Evolutionary conservation across 495 filamentous ascomycete species (phyloP).

Genomic region (Penicillium pulvis): DNA sequence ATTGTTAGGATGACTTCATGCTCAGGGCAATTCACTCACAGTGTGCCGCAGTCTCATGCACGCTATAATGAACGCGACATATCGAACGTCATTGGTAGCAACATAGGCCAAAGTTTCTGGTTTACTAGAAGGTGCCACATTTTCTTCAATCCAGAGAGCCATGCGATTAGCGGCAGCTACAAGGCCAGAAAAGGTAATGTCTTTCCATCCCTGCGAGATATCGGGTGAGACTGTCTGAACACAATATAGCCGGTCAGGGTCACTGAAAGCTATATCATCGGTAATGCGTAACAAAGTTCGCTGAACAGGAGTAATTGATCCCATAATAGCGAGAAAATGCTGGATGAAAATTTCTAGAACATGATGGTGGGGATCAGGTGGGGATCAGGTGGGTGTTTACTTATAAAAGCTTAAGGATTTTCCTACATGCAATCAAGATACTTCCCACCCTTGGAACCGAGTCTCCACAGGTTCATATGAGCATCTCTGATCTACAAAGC

Average conservation of each 20-base stretch:
- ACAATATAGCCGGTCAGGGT: slow-evolving; percentile 44
- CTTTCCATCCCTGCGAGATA: slow-evolving; percentile 53
- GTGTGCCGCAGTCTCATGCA: slow-evolving; percentile 28
- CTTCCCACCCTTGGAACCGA: not conserved
- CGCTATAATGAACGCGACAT: slow-evolving; percentile 27
- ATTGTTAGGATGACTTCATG: not conserved
- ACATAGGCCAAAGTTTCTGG: slow-evolving; percentile 35
- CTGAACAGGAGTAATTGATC: not conserved
- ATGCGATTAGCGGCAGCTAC: slow-evolving; percentile 54
- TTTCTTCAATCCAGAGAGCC: slow-evolving; percentile 49
- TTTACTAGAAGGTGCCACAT: slow-evolving; percentile 25
- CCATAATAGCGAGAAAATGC: not conserved
- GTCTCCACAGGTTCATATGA: no score
- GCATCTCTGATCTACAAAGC: not conserved
- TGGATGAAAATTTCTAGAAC: not conserved
- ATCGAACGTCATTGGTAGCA: slow-evolving; percentile 32
- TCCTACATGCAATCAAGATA: not conserved
- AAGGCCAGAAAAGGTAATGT: slow-evolving; percentile 49
- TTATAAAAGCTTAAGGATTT: not conserved
- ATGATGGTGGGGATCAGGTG: not conserved
- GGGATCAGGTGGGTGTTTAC: no score
- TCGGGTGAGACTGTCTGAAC: slow-evolving; percentile 43
- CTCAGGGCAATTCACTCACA: slow-evolving; percentile 7
- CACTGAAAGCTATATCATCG: slow-evolving; percentile 44
- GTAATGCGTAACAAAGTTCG: slow-evolving; percentile 24